These are phyloP conservation scores for Cyclanthera cordifolia DNA, from an alignment of 306 rosid genomes.

Conservation along the genomic window DNA sequence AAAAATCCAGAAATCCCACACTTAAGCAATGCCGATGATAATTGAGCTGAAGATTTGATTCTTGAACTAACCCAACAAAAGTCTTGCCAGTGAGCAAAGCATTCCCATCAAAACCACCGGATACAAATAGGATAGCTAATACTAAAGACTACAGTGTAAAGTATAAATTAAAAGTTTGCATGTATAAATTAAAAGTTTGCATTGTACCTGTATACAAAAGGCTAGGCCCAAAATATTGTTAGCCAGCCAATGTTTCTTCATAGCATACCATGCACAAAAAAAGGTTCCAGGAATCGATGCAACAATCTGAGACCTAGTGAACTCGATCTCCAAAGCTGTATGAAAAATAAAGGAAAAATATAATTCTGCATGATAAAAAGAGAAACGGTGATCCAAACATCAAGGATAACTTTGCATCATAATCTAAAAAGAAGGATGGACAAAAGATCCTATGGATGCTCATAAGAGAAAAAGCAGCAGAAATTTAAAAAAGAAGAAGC, in stretches of 20 bases:
- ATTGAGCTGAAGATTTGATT: neutral
- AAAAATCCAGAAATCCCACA: neutral
- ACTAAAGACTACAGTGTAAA: neutral
- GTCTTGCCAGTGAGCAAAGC: neutral
- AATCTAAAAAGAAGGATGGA: neutral
- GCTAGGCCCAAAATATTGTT: conserved; percentile 90
- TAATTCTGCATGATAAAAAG: conserved; percentile 49
- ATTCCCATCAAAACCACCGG: too few species aligned
- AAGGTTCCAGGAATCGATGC: conserved; percentile 92
- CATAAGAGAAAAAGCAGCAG: neutral
- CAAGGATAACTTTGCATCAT: neutral
- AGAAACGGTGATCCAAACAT: conserved; percentile 5
- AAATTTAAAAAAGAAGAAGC: neutral
- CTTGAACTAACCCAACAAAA: neutral
- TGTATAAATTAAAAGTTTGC: neutral
- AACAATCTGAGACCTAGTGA: conserved; percentile 80
- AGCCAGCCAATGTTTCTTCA: conserved; percentile 90
- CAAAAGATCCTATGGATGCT: neutral
- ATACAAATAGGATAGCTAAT: too few species aligned
- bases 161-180: neutral
- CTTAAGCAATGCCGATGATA: neutral
- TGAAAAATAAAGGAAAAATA: conserved; percentile 48
- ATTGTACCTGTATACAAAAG: conserved; percentile 89
- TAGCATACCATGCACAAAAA: conserved; percentile 96
- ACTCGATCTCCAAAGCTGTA: conserved; percentile 94